These are phyloP conservation scores for Coix lacrymajobi DNA, from an alignment of 176 grass and related monocot species.

Conservation along the genomic window DNA sequence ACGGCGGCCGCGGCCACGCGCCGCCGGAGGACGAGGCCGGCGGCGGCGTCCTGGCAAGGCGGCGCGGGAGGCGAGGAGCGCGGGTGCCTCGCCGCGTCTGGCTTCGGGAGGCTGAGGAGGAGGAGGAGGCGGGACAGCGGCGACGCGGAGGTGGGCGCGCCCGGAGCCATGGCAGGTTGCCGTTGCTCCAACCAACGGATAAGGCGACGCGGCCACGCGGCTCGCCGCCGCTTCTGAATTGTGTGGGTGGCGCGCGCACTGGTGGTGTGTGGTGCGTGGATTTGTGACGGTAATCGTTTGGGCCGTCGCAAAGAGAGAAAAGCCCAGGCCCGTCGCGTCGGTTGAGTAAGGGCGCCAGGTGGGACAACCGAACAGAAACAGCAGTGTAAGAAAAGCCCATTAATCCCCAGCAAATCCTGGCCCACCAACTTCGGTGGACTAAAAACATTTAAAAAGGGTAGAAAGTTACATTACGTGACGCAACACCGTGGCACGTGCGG, in stretches of 20 bases:
- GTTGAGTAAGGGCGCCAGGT: background rate
- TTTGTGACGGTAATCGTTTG: background rate
- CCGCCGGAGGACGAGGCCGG: conserved; percentile 19
- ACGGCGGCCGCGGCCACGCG: conserved; percentile 35
- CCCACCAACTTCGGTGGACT: background rate
- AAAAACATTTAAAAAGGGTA: too few relatives aligned
- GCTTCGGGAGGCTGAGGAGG: conserved; percentile 29
- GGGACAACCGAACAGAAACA: background rate
- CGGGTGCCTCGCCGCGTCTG: background rate
- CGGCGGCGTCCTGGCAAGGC: background rate
- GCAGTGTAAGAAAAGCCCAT: background rate
- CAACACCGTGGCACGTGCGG: background rate
- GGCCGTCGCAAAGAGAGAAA: background rate
- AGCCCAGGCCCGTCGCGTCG: background rate
- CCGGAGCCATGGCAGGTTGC: conserved; percentile 38
- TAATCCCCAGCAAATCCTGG: background rate
- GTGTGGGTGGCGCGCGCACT: background rate
- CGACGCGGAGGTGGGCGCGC: conserved; percentile 21
- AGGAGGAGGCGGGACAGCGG: conserved; percentile 32
- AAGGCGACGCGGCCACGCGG: background rate
- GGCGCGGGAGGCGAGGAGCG: background rate
- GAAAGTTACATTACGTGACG: background rate
- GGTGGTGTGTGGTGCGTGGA: background rate
- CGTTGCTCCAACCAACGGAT: background rate
- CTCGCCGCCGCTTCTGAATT: background rate